Evolutionary conservation across 1,139 yeast species (phyloP), one percentile per base, ranked within the genome.

Genomic region (Pichia sp.): DNA sequence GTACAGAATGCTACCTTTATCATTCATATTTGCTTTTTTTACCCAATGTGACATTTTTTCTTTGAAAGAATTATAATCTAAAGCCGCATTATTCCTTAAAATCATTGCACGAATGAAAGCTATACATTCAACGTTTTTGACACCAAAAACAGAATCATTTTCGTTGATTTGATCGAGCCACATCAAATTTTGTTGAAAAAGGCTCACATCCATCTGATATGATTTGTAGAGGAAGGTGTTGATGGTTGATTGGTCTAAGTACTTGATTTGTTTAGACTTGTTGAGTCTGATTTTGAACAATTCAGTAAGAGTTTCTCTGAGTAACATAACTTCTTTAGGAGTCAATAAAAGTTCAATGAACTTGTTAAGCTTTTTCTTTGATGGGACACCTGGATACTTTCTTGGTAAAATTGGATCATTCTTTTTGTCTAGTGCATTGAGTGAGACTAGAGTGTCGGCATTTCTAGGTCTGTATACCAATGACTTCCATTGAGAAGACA

Each of bases 401-500:
- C 63, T 54, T 27, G 77, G 75, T 7, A 59, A 53, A 11, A 70
- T 49, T 37, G 71, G 71, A 36, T 61, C 52, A 36, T 71, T 69
- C 2, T 56, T 60, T 11, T 66, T 62, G 49, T 72, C 74, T 50
- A 73, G 71, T 45, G 79, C 61, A 56, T 81, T 85, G 38, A 52
- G 36, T 9, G 81, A 71, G 46, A 77, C 59, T 36, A 80, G 66
- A 45, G 59, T 64, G 49, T 78, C 75, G 7, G 74, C 71, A 53
- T 71, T 67, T 64, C 63, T 67, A 28, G 65, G 63, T 54, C 74
- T 67, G 53, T 73, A 73, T 23, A 73, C 68, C 39, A 66, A 58
- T 3, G 72, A 69, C 53, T 64, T 68, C 48, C 68, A 50, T 28
- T 57, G 54, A 41, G 57, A 58, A 5, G 64, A 57, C 2, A 67